Percentiles rank a stretch among this genome's conserved stretches.
Evolutionary conservation across 257 asterid species (phyloP).

Genomic region (Parsonsia alboflavescens): DNA sequence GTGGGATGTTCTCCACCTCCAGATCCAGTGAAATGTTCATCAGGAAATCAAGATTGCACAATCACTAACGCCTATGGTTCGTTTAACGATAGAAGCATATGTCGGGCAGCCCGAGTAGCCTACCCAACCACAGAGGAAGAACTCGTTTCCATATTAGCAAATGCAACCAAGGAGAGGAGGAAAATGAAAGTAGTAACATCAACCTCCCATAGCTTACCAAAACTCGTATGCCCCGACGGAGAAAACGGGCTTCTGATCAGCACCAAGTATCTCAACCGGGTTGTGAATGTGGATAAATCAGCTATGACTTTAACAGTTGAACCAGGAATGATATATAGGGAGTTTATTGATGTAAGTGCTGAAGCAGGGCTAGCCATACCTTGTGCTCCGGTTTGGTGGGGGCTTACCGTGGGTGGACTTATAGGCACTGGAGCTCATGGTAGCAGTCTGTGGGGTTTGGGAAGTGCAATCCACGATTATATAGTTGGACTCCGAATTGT

Average conservation of each 20-base stretch:
- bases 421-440: slow-evolving; percentile 29
- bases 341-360: slow-evolving; percentile 18
- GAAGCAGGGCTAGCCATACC: slow-evolving; percentile 21
- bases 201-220: slow-evolving; percentile 28
- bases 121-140: slow-evolving; percentile 26
- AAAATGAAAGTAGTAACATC: slow-evolving; percentile 30
- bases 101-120: slow-evolving; percentile 18
- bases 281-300: neutral
- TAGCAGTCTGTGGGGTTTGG: slow-evolving; percentile 22
- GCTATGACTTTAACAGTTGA: slow-evolving; percentile 16
- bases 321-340: slow-evolving; percentile 11
- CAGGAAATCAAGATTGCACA: slow-evolving; percentile 17
- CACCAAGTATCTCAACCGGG: slow-evolving; percentile 16
- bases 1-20: no score
- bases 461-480: slow-evolving; percentile 28
- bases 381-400: slow-evolving; percentile 31
- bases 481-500: slow-evolving; percentile 17
- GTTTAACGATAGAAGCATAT: slow-evolving; percentile 26
- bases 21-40: slow-evolving; percentile 29
- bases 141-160: slow-evolving; percentile 21
- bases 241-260: slow-evolving; percentile 21
- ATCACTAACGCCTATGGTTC: slow-evolving; percentile 21
- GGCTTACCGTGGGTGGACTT: slow-evolving; percentile 21
- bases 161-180: slow-evolving; percentile 13
- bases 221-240: slow-evolving; percentile 22